Conservation (phyloP, 176 grass and related monocot genomes). For the Triticum urartu region DNA sequence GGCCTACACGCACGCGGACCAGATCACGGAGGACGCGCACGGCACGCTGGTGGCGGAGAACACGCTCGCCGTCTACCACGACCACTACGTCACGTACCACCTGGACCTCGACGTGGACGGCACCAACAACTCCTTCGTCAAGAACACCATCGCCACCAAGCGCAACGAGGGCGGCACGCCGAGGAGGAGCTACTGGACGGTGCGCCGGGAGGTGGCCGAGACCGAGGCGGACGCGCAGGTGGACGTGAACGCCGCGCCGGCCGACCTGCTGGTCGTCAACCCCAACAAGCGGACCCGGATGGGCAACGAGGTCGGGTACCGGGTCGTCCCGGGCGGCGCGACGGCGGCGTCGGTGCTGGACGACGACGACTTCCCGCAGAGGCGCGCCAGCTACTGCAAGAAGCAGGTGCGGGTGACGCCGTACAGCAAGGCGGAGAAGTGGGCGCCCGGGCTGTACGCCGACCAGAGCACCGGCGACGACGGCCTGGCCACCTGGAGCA, state of each 20-base stretch:
- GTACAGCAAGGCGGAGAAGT: conserved; percentile 68
- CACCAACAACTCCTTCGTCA: conserved; percentile 74
- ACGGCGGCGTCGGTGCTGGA: conserved; percentile 58
- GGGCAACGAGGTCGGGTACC: conserved; percentile 68
- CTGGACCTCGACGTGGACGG: conserved; percentile 84
- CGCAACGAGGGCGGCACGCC: conserved; percentile 39
- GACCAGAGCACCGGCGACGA: conserved; percentile 79
- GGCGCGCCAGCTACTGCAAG: conserved; percentile 58
- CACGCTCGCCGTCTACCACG: conserved; percentile 83
- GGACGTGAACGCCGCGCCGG: conserved; percentile 26
- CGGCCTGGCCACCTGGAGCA: conserved; percentile 52
- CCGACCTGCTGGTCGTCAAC: conserved; percentile 71
- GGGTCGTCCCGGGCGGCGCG: conserved; percentile 35
- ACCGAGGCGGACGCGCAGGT: conserved; percentile 55
- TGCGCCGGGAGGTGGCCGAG: conserved; percentile 57
- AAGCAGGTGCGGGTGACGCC: conserved; percentile 81
- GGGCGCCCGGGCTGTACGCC: conserved; percentile 67
- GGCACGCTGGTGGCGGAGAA: conserved; percentile 62
- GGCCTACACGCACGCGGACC: conserved; percentile 44
- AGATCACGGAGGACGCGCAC: conserved; percentile 46
- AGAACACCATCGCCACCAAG: conserved; percentile 23
- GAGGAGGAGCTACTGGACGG: conserved; percentile 77
- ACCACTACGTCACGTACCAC: conserved; percentile 79
- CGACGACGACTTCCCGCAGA: conserved; percentile 76
- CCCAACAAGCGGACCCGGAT: conserved; percentile 55